Evolutionary conservation across 2,329 filamentous ascomycete species (phyloP).

Genomic region (Alternaria sp.): DNA sequence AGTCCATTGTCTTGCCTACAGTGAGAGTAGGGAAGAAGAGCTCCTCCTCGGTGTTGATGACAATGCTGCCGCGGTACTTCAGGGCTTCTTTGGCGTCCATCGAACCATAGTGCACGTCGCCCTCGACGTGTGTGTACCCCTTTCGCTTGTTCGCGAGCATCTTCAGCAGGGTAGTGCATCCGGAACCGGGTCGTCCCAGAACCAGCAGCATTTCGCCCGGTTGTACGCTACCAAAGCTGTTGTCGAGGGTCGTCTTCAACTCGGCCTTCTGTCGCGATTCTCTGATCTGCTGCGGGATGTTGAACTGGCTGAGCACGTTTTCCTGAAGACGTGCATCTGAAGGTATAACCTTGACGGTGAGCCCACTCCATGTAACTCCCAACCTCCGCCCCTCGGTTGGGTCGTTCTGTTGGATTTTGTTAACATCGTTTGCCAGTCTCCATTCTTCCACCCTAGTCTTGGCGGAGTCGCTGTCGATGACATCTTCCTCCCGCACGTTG

Average conservation of each 20-base stretch:
- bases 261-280: constrained; percentile 57
- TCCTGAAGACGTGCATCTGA: constrained; percentile 71
- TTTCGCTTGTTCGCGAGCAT: constrained; percentile 60
- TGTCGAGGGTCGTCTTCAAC: constrained; percentile 67
- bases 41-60: constrained; percentile 66
- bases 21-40: constrained; percentile 62
- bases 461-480: constrained; percentile 18
- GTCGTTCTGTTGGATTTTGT: constrained; percentile 29
- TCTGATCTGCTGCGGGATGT: constrained; percentile 51
- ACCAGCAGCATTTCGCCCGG: constrained; percentile 78
- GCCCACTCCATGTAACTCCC: constrained; percentile 75
- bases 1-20: constrained; percentile 62
- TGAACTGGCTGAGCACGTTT: constrained; percentile 61
- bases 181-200: constrained; percentile 67
- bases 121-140: constrained; percentile 79
- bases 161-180: constrained; percentile 70
- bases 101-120: constrained; percentile 58
- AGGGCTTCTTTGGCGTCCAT: constrained; percentile 75
- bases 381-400: constrained; percentile 24
- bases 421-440: constrained; percentile 34
- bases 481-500: constrained; percentile 6
- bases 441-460: constrained; percentile 35
- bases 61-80: constrained; percentile 79
- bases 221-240: constrained; percentile 70
- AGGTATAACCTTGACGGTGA: constrained; percentile 74